Conservation (phyloP, 768 basidiomycete genomes). For the Termitomyces titanicus region DNA sequence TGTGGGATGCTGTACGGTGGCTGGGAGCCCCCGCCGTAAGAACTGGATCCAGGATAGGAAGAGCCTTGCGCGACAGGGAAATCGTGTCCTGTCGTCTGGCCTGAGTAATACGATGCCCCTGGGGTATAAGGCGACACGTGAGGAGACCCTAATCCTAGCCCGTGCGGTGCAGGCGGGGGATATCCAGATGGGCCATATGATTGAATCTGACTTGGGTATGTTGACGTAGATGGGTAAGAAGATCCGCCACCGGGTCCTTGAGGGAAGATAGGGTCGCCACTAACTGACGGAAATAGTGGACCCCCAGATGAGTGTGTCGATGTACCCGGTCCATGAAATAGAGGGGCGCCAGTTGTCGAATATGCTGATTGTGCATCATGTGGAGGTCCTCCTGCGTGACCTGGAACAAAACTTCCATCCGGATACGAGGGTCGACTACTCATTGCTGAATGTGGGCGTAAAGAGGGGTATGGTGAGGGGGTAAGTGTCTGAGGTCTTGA, state of each 20-base stretch:
- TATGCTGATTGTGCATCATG: slow-evolving; percentile 4
- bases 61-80: slow-evolving; percentile 14
- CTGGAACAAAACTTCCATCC: background rate
- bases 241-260: slow-evolving; percentile 3
- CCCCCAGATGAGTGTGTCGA: slow-evolving; percentile 6
- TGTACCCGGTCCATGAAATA: slow-evolving; percentile 8
- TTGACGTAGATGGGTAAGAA: slow-evolving; percentile 13
- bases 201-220: slow-evolving; percentile 14
- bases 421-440: slow-evolving; percentile 5
- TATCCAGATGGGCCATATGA: slow-evolving; percentile 12
- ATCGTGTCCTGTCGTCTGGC: slow-evolving; percentile 10
- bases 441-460: slow-evolving; percentile 23
- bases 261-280: slow-evolving; percentile 5
- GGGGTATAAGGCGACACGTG: slow-evolving; percentile 15
- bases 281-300: slow-evolving; percentile 19
- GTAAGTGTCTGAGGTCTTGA: slow-evolving; percentile 28
- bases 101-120: slow-evolving; percentile 10
- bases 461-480: slow-evolving; percentile 15
- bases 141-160: slow-evolving; percentile 9
- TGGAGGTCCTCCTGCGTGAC: slow-evolving; percentile 1
- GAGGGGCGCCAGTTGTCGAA: slow-evolving; percentile 1
- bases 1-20: slow-evolving; percentile 6
- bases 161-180: slow-evolving; percentile 10
- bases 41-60: slow-evolving; percentile 22
- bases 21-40: slow-evolving; percentile 8